Evolutionary conservation across 148 eudicot genomes (phyloP).

Genomic region (Fagopyrum tataricum): DNA sequence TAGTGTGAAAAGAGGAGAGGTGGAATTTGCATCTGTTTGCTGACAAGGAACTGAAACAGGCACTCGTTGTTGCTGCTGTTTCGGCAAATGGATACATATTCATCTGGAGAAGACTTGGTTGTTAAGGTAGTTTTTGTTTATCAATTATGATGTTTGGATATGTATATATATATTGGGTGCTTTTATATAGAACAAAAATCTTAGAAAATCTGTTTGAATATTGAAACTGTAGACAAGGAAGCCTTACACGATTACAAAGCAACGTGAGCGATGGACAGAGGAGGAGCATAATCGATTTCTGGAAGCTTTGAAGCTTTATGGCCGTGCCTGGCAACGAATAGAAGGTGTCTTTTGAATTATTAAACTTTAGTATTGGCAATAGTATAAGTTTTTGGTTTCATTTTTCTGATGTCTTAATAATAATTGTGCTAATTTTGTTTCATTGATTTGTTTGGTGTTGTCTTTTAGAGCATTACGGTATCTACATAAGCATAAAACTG

Average conservation of each 20-base stretch:
- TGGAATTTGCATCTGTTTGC: constrained; percentile 6
- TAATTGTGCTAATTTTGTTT: not conserved
- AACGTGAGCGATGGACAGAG: constrained; percentile 97
- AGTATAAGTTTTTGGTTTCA: not conserved
- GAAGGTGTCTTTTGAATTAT: constrained; percentile 49
- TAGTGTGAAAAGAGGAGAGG: not conserved
- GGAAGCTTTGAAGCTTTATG: constrained; percentile 93
- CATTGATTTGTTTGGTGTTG: not conserved
- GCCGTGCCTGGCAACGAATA: constrained; percentile 99
- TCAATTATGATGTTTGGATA: not conserved
- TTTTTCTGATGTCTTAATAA: not conserved
- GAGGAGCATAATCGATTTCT: constrained; percentile 94
- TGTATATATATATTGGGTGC: not conserved
- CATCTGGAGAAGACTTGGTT: constrained; percentile 77
- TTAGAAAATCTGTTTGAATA: not conserved
- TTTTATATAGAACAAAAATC: not conserved
- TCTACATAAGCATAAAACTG: not conserved
- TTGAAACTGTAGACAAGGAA: constrained; percentile 53
- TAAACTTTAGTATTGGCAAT: not conserved
- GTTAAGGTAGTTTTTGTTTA: constrained; percentile 44
- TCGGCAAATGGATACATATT: constrained; percentile 59
- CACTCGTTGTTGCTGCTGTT: constrained; percentile 11
- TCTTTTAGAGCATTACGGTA: not conserved
- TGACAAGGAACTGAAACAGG: constrained; percentile 19
- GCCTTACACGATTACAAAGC: constrained; percentile 96